Evolutionary conservation across 257 asterid genomes (phyloP).

Genomic region (Pogostemon cablin): DNA sequence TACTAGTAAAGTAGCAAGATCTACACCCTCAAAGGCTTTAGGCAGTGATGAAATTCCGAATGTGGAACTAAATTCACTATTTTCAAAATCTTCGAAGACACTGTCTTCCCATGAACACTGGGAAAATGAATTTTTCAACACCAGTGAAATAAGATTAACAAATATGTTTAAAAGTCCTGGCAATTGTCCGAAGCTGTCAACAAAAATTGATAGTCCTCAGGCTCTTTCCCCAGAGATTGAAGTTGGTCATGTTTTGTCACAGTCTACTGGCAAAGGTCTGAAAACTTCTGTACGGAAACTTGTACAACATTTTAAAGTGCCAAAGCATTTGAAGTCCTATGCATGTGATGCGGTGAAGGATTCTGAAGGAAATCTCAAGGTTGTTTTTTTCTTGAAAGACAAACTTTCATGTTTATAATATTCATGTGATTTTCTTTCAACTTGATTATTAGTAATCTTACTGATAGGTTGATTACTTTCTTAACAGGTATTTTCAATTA

Average conservation of each 20-base stretch:
- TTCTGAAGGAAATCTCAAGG: conserved; percentile 43
- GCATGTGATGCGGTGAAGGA: conserved; percentile 39
- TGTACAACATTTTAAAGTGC: conserved; percentile 52
- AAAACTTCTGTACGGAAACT: conserved; percentile 56
- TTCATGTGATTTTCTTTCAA: conserved; percentile 5
- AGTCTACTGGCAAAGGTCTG: conserved; percentile 42
- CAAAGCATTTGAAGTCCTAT: conserved; percentile 49
- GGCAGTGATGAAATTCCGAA: conserved; percentile 39
- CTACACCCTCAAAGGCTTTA: conserved; percentile 35
- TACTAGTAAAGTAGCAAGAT: conserved; percentile 32
- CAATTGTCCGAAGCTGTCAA: conserved; percentile 32
- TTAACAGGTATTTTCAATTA: conserved; percentile 47
- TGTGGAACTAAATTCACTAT: conserved; percentile 37
- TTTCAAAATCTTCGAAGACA: conserved; percentile 39
- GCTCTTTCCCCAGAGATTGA: conserved; percentile 43
- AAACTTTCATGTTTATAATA: not conserved
- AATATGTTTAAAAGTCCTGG: conserved; percentile 33
- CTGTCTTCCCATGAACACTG: conserved; percentile 36
- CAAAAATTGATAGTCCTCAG: conserved; percentile 29
- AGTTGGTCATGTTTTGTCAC: conserved; percentile 33
- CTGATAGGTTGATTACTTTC: conserved; percentile 21
- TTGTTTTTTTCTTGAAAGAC: conserved; percentile 19
- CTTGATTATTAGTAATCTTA: conserved; percentile 23
- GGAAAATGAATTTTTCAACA: conserved; percentile 36
- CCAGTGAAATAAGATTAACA: conserved; percentile 38